Base-by-base conservation (phyloP, 805 yeast genomes). In the Kazachstania viticola region DNA sequence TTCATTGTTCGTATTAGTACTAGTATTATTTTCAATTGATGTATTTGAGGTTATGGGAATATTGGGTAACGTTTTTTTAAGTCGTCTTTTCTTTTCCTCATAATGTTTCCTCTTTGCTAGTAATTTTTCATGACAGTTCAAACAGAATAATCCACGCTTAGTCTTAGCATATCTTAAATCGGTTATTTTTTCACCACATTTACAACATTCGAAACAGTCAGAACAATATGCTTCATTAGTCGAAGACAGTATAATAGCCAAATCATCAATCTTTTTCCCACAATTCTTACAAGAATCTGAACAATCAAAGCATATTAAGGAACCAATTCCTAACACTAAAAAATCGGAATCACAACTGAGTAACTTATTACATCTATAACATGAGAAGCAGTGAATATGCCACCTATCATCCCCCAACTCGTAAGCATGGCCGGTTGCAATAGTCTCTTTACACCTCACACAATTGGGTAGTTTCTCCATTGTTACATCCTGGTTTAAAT, bases 211-310 rank as follows among this genome's bases (percentile, higher is more conserved):
- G 61, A 91, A 91, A 57, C 98, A 91, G 29, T 67, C 67, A 4
- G 94, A 75, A 55, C 98, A 91, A 54, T 83, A 91, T 4, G 97
- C 96, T 51, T 82, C 88, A 46, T 91, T 93, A 17, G 95, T 95
- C 2, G 97, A 85, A 1, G 97, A 85, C 13, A 56, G 33, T 3
- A 56, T 54, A 22, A 91, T 88, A 9, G 98, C 98, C 62, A 87
- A 65, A 54, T 91, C 96, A 47, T 82, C 94, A 39, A 91, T 91
- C 52, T 84, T 83, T 52, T 79, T 80, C 31, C 75, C 73, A 64
- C 98, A 91, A 37, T 75, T 74, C 45, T 77, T 76, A 56, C 98
- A 91, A 26, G 78, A 71, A 53, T 88, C 93, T n/a, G 94, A 81
- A 55, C 98, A 91, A 35, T 79, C 80, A 29, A 84, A 75, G 55